Percentiles rank a stretch among this genome's conserved stretches.
These are phyloP conservation scores for Desmodesmus armatus DNA, from an alignment of 139 green algal genomes.

Conservation along the genomic window DNA sequence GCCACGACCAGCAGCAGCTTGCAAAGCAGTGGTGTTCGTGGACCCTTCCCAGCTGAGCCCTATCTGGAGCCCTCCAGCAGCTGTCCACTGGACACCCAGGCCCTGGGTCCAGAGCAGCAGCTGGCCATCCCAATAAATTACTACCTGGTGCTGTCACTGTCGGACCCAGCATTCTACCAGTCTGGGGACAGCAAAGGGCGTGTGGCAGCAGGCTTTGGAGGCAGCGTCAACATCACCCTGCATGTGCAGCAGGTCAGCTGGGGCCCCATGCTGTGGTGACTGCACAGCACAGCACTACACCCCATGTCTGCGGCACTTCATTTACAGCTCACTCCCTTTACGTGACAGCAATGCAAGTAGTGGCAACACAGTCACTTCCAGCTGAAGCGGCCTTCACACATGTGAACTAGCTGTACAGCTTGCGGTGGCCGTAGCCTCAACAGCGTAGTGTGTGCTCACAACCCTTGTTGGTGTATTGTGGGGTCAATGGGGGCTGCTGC, in stretches of 20 bases:
- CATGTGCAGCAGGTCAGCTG: not conserved
- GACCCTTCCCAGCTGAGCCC: not conserved
- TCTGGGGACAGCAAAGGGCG: not conserved
- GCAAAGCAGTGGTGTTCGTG: not conserved
- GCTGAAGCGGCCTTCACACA: too few relatives aligned
- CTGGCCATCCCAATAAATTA: not conserved
- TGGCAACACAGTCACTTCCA: too few relatives aligned
- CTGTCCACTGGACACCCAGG: not conserved
- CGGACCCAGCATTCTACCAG: not conserved
- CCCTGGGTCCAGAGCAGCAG: not conserved
- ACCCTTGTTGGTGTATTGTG: too few relatives aligned
- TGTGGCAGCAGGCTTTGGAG: not conserved
- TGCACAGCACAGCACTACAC: not conserved
- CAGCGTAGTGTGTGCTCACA: too few relatives aligned
- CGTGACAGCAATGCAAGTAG: too few relatives aligned
- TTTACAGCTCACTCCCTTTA: too few relatives aligned
- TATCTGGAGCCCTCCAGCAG: not conserved
- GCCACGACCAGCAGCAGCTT: not conserved
- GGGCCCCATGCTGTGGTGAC: not conserved
- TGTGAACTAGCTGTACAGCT: too few relatives aligned
- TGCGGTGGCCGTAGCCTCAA: too few relatives aligned
- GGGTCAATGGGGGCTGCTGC: not conserved
- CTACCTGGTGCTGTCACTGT: not conserved
- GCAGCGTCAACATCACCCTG: conserved; percentile 1
- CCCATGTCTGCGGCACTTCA: too few relatives aligned